phyloP scores from a whole-genome alignment of 1,284 basidiomycete species.

The Erythrobasidium hasegawianum region DNA sequence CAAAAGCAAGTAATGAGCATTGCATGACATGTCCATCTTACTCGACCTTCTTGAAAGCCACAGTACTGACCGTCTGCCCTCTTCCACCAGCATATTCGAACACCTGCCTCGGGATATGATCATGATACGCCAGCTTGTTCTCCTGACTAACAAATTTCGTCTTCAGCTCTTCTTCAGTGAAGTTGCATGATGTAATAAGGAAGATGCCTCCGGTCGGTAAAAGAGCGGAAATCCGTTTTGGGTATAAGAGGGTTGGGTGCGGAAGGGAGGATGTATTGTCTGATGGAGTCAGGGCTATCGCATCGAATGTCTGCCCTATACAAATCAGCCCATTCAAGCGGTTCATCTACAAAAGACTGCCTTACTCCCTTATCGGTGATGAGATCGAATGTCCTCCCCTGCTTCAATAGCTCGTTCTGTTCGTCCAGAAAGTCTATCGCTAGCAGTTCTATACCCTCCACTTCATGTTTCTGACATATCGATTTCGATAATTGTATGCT shows the following conservation, averaged over 20 bases:
- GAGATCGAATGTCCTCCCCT: slow-evolving; percentile 46
- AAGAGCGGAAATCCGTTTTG: slow-evolving; percentile 58
- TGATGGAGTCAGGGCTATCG: slow-evolving; percentile 71
- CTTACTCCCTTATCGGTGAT: slow-evolving; percentile 50
- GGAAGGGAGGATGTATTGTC: slow-evolving; percentile 57
- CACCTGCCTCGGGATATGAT: slow-evolving; percentile 63
- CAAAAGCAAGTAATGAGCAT: too few species aligned
- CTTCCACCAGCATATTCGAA: slow-evolving; percentile 71
- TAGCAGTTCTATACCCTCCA: slow-evolving; percentile 41
- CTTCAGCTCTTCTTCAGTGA: slow-evolving; percentile 75
- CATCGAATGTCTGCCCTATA: slow-evolving; percentile 65
- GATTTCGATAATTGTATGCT: slow-evolving; percentile 55
- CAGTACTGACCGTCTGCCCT: slow-evolving; percentile 66
- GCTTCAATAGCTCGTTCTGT: slow-evolving; percentile 18
- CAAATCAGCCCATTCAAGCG: slow-evolving; percentile 45
- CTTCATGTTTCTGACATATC: slow-evolving; percentile 32
- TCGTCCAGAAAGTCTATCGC: slow-evolving; percentile 47
- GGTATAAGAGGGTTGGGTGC: slow-evolving; percentile 59
- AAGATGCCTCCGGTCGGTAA: slow-evolving; percentile 68
- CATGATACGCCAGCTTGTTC: slow-evolving; percentile 56
- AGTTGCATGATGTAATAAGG: slow-evolving; percentile 80
- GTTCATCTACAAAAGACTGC: background rate
- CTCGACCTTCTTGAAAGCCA: slow-evolving; percentile 67
- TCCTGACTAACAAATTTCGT: slow-evolving; percentile 57
- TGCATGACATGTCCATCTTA: too few species aligned